These are phyloP conservation scores for Euptelea pleiosperma DNA, from an alignment of 164 flowering plant genomes.

Conservation along the genomic window DNA sequence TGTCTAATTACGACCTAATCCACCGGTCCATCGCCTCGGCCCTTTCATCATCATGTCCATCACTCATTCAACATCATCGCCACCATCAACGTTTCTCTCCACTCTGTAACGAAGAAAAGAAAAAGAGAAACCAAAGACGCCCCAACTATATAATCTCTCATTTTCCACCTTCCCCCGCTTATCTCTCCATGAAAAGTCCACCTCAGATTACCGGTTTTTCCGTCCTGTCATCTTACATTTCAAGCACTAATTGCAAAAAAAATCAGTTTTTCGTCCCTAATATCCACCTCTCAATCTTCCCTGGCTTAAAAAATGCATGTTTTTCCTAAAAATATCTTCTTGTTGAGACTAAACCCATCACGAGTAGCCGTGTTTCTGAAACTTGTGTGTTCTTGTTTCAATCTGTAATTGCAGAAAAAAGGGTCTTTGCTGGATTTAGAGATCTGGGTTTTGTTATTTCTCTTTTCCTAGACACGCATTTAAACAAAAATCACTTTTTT, in stretches of 20 bases:
- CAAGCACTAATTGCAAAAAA: no score
- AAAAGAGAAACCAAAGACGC: background rate
- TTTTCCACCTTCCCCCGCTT: background rate
- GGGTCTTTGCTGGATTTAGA: background rate
- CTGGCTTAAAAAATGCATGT: background rate
- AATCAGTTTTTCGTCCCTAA: no score
- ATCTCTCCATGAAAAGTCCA: background rate
- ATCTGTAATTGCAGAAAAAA: background rate
- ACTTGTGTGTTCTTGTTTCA: background rate
- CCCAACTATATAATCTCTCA: no score
- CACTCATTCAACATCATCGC: slow-evolving; percentile 7
- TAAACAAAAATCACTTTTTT: background rate
- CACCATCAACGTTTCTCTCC: background rate
- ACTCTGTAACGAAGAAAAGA: background rate
- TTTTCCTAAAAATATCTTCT: no score
- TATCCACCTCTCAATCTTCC: no score
- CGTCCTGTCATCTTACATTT: background rate
- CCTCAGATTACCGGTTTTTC: background rate
- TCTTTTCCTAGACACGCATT: no score
- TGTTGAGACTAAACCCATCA: background rate
- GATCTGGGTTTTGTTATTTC: no score
- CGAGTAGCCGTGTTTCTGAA: background rate
- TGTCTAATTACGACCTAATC: no score
- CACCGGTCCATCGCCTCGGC: background rate
- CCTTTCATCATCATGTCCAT: background rate